Evolutionary conservation across 2,329 filamentous ascomycete species (phyloP).

Genomic region (Colletotrichum scovillei): DNA sequence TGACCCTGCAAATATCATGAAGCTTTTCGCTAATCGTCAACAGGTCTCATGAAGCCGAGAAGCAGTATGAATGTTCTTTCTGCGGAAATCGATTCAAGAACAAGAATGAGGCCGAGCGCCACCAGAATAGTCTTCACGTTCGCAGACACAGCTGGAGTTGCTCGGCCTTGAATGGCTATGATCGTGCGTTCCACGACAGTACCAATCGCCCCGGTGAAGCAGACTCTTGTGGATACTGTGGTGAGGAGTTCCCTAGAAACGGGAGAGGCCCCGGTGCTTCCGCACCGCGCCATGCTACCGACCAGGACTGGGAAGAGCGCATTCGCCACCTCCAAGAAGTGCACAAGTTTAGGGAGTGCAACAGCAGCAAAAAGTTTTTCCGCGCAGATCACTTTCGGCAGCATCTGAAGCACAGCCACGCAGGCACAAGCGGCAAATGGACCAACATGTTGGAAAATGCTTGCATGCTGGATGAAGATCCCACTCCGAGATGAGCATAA

Average conservation of each 20-base stretch:
- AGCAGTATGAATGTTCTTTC: constrained; percentile 93
- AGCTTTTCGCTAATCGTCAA: constrained; percentile 37
- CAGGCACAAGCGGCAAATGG: constrained; percentile 97
- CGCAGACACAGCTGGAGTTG: constrained; percentile 97
- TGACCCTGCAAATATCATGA: not conserved
- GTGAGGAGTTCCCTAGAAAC: constrained; percentile 81
- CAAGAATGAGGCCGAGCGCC: constrained; percentile 96
- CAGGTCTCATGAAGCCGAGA: constrained; percentile 91
- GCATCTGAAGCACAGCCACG: constrained; percentile 97
- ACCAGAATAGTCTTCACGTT: constrained; percentile 94
- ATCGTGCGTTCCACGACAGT: constrained; percentile 89
- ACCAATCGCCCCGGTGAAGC: constrained; percentile 72
- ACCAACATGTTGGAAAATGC: constrained; percentile 97
- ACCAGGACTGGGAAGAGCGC: constrained; percentile 88
- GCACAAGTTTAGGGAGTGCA: constrained; percentile 98
- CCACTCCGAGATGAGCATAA: constrained; percentile 52
- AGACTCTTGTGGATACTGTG: constrained; percentile 95
- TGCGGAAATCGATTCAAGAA: constrained; percentile 98
- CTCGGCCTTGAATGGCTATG: constrained; percentile 81
- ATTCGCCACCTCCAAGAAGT: constrained; percentile 88
- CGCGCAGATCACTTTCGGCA: constrained; percentile 97
- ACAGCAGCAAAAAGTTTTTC: constrained; percentile 98
- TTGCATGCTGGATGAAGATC: constrained; percentile 92
- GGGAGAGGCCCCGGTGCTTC: constrained; percentile 55
- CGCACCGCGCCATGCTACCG: constrained; percentile 66